phyloP scores from a whole-genome alignment of 2,329 filamentous ascomycete genomes.

The Neofusicoccum umdonicola region DNA sequence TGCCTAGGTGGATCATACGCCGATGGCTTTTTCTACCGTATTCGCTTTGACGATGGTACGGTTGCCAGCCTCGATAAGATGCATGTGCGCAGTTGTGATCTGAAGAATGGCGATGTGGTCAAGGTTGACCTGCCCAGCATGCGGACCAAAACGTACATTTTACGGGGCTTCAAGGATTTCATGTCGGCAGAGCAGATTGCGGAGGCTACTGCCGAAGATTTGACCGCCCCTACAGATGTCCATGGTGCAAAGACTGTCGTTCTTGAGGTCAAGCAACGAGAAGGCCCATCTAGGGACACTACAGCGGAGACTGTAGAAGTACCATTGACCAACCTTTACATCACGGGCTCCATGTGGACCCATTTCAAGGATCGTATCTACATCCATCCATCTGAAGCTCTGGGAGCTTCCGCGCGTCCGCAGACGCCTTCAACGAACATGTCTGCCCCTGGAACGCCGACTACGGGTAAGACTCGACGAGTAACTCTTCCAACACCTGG shows the following conservation, averaged over 20 bases:
- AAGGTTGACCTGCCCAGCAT: constrained; percentile 47
- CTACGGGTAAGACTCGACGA: constrained; percentile 49
- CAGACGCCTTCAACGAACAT: constrained; percentile 13
- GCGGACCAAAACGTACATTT: constrained; percentile 45
- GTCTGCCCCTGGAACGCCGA: constrained; percentile 34
- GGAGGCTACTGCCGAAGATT: constrained; percentile 23
- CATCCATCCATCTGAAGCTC: constrained; percentile 20
- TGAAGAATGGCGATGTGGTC: constrained; percentile 45
- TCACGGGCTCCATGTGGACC: constrained; percentile 44
- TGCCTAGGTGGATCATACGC: constrained; percentile 49
- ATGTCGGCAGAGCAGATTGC: constrained; percentile 8
- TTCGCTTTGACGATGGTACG: constrained; percentile 50
- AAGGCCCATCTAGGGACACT: constrained; percentile 31
- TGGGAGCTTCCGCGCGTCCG: not conserved
- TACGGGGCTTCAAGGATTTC: constrained; percentile 44
- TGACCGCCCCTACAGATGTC: constrained; percentile 41
- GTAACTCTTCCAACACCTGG: not conserved
- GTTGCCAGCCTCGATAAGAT: constrained; percentile 39
- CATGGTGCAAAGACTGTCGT: constrained; percentile 41
- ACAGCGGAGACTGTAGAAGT: constrained; percentile 34
- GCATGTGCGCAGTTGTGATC: constrained; percentile 43
- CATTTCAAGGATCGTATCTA: constrained; percentile 41
- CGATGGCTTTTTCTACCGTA: constrained; percentile 40
- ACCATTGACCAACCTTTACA: constrained; percentile 42
- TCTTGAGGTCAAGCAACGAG: constrained; percentile 41